Evolutionary conservation across 768 basidiomycete genomes (phyloP).

Genomic region (Suillus alpinus): DNA sequence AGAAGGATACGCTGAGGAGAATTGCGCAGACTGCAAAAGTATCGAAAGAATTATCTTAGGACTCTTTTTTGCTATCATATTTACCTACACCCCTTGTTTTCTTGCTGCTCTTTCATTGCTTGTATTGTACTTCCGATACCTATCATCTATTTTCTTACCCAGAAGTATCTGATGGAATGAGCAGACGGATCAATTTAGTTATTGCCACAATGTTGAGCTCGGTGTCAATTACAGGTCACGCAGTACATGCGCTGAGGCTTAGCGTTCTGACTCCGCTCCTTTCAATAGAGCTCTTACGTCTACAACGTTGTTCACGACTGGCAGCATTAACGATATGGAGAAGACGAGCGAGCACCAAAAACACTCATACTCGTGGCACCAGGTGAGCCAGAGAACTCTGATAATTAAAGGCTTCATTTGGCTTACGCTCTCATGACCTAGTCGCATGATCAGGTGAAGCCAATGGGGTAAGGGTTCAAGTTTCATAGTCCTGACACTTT

Average conservation of each 20-base stretch:
- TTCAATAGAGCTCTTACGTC: slow-evolving; percentile 7
- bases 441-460: slow-evolving; percentile 81
- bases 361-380: slow-evolving; percentile 79
- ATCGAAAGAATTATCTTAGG: slow-evolving; percentile 17
- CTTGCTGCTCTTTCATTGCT: slow-evolving; percentile 6
- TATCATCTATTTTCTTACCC: slow-evolving; percentile 14
- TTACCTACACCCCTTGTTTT: slow-evolving; percentile 2
- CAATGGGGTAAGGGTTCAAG: slow-evolving; percentile 9
- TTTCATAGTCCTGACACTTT: slow-evolving; percentile 18
- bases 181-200: neutral
- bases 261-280: slow-evolving; percentile 34
- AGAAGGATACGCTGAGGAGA: slow-evolving; percentile 74
- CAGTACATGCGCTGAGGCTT: slow-evolving; percentile 7
- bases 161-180: neutral
- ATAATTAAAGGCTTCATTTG: slow-evolving; percentile 9
- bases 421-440: slow-evolving; percentile 25
- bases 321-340: slow-evolving; percentile 16
- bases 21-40: slow-evolving; percentile 55
- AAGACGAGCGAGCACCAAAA: slow-evolving; percentile 28
- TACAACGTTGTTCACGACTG: slow-evolving; percentile 10
- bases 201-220: neutral
- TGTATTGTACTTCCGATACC: slow-evolving; percentile 21
- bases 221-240: slow-evolving; percentile 1
- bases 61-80: slow-evolving; percentile 3
- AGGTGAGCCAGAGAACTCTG: slow-evolving; percentile 44